These are phyloP conservation scores for Tolypocladium endophyticum DNA, from an alignment of 2,329 filamentous ascomycete genomes.

Conservation along the genomic window DNA sequence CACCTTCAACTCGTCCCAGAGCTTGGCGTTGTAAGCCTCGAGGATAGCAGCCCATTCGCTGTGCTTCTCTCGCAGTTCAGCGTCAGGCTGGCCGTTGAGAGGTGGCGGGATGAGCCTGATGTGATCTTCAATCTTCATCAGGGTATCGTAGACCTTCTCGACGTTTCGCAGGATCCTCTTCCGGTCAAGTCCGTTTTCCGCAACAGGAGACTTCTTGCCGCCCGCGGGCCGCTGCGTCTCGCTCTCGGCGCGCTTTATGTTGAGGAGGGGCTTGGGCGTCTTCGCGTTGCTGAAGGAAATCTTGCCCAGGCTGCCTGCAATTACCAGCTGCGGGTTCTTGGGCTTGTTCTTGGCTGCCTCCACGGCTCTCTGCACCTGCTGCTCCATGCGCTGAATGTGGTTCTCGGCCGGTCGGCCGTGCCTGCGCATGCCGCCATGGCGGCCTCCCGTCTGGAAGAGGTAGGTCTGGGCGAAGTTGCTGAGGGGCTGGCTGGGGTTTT, in stretches of 20 bases:
- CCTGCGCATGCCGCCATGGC: slow-evolving; percentile 63
- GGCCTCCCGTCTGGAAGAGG: slow-evolving; percentile 84
- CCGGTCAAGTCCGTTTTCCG: slow-evolving; percentile 52
- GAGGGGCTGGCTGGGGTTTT: slow-evolving; percentile 84
- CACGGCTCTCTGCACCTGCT: slow-evolving; percentile 93
- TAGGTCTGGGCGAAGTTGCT: slow-evolving; percentile 98
- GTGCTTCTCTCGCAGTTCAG: slow-evolving; percentile 61
- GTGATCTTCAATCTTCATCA: slow-evolving; percentile 94
- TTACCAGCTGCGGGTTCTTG: slow-evolving; percentile 94
- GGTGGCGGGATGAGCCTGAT: slow-evolving; percentile 64
- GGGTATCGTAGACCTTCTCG: slow-evolving; percentile 73
- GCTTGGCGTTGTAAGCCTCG: slow-evolving; percentile 61
- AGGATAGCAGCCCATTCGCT: slow-evolving; percentile 57
- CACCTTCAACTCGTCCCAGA: slow-evolving; percentile 85
- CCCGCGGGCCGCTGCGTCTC: slow-evolving; percentile 43
- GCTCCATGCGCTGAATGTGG: slow-evolving; percentile 97
- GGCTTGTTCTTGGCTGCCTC: slow-evolving; percentile 96
- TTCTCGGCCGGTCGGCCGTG: slow-evolving; percentile 82
- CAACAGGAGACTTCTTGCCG: slow-evolving; percentile 28
- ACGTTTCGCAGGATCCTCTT: slow-evolving; percentile 80
- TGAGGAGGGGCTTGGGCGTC: slow-evolving; percentile 87
- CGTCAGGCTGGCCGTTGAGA: slow-evolving; percentile 45
- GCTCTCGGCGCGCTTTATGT: slow-evolving; percentile 80
- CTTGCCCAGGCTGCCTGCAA: slow-evolving; percentile 92
- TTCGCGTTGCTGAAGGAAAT: slow-evolving; percentile 99